Conservation (phyloP, 345 rosid genomes). For the Rhizophora apiculata region DNA sequence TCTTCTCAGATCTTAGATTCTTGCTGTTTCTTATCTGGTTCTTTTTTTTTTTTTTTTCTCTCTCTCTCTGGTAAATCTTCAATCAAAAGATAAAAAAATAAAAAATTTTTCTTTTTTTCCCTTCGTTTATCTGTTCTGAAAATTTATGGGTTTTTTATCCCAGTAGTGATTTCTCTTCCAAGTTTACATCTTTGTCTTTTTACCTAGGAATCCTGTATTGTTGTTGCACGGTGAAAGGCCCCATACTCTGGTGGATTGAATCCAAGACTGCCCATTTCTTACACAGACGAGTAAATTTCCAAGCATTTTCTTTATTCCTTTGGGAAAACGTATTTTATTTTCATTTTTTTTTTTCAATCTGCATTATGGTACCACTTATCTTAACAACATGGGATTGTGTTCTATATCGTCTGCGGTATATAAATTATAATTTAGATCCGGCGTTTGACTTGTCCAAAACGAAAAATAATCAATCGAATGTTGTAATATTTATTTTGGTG, state of each 20-base stretch:
- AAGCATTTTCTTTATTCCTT: conserved; percentile 25
- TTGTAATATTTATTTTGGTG: conserved; percentile 1
- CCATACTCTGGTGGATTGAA: conserved; percentile 32
- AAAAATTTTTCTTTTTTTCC: conserved; percentile 5
- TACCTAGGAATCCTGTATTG: conserved; percentile 46
- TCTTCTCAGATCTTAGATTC: conserved; percentile 43
- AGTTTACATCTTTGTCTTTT: conserved; percentile 14
- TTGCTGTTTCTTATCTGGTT: conserved; percentile 36
- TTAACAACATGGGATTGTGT: conserved; percentile 16
- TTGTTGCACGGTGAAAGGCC: conserved; percentile 39
- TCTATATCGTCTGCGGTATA: conserved; percentile 12
- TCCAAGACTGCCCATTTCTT: conserved; percentile 44
- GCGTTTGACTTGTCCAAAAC: conserved; percentile 10
- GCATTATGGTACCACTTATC: conserved; percentile 35
- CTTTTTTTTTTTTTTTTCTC: conserved; percentile 1
- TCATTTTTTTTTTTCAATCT: conserved; percentile 33
- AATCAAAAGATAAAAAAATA: background rate
- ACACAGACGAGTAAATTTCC: conserved; percentile 23
- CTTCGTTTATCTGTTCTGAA: background rate
- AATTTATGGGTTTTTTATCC: conserved; percentile 28
- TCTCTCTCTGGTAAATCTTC: conserved; percentile 10
- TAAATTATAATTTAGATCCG: conserved; percentile 24
- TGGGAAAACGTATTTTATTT: conserved; percentile 30
- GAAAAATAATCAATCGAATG: conserved; percentile 5
- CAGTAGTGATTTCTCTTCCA: conserved; percentile 16